A percentile compares a stretch with the other conserved stretches of the same genome.
phyloP scores from a whole-genome alignment of 371 early-diverging fungal species.

The Zychaea mexicana region DNA sequence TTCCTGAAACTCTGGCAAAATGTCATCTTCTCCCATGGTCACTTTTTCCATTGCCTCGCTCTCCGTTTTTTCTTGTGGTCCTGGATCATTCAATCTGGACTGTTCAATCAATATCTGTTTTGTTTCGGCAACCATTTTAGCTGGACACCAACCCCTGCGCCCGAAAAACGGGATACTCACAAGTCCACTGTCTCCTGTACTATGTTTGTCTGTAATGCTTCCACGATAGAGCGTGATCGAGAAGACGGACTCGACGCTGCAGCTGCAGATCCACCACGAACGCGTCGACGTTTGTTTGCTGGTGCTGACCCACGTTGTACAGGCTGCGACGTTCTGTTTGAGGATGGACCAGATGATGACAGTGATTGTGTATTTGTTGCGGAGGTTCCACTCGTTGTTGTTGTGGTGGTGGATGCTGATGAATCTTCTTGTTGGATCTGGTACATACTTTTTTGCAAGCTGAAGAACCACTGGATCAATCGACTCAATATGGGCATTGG shows the following conservation, averaged over 20 bases:
- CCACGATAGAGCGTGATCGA: slow-evolving; percentile 18
- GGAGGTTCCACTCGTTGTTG: neutral
- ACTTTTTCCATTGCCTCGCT: neutral
- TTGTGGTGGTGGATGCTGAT: slow-evolving; percentile 5
- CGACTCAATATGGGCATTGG: slow-evolving; percentile 43
- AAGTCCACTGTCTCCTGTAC: slow-evolving; percentile 19
- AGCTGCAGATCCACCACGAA: slow-evolving; percentile 70
- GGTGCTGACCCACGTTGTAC: slow-evolving; percentile 50
- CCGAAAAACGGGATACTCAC: slow-evolving; percentile 10
- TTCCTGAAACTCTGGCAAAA: slow-evolving; percentile 37
- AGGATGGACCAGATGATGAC: neutral
- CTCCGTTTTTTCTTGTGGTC: neutral
- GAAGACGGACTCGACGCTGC: slow-evolving; percentile 29
- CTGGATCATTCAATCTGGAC: neutral
- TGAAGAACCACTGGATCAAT: slow-evolving; percentile 62
- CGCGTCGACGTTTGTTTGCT: slow-evolving; percentile 77
- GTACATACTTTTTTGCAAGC: slow-evolving; percentile 64
- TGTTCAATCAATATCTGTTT: neutral
- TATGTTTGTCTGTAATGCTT: slow-evolving; percentile 31
- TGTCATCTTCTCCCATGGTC: slow-evolving; percentile 23
- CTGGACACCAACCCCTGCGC: neutral
- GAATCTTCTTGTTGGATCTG: slow-evolving; percentile 28
- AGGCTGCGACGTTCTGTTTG: too few species aligned
- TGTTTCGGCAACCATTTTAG: neutral
- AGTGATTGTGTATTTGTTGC: neutral